Base-by-base conservation (phyloP, 2,329 filamentous ascomycete genomes). In the Ustulina deusta region DNA sequence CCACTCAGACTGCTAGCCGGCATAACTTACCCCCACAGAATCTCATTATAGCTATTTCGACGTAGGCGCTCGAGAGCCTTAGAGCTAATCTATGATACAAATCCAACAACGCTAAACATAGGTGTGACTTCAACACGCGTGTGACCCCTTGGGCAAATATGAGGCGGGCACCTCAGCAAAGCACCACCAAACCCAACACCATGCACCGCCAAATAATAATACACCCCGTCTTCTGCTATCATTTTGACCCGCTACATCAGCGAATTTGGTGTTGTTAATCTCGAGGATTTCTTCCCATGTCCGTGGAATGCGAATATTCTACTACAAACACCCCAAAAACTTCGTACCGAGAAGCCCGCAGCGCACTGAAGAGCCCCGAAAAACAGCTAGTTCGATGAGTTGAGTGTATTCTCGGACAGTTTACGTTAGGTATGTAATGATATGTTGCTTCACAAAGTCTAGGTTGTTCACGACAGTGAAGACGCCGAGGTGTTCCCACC, bases 111-210 rank as follows among this genome's bases (percentile, higher is more conserved):
- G 36, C 25, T 59, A 5, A 44, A 27, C 32, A 54, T 48, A 91
- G 88, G 91, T 91, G 91, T 2, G 88, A 93, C 72, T 94, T 94
- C 76, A 91, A 94, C 78, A 93, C 91, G 6, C 91, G 77, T 93
- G 90, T 75, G 87, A 91, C 46, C 83, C 94, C 17, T 80, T 94
- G 2, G 91, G 94, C 79, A 90, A 91, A 75, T 82, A 91, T 72
- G 93, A 91, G 75, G 92, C 27, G 92, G 91, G 0, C 87, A 90
- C 77, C 93, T 93, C 78, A 89, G 85, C 71, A 91, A 94, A 71
- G 79, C 85, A n/a, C 85, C 88, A 25, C 83, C 84, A 2, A 72
- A 80, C 1, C 78, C 82, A 10, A 76, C 85, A 29, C 81, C 81
- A 6, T 89, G 85, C 73, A 92, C 90, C 2, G 93, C 89, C 40